Evolutionary conservation across 1,139 yeast genomes (phyloP), one percentile per base, ranked within the genome.

Genomic region (Candida glucosophila): DNA sequence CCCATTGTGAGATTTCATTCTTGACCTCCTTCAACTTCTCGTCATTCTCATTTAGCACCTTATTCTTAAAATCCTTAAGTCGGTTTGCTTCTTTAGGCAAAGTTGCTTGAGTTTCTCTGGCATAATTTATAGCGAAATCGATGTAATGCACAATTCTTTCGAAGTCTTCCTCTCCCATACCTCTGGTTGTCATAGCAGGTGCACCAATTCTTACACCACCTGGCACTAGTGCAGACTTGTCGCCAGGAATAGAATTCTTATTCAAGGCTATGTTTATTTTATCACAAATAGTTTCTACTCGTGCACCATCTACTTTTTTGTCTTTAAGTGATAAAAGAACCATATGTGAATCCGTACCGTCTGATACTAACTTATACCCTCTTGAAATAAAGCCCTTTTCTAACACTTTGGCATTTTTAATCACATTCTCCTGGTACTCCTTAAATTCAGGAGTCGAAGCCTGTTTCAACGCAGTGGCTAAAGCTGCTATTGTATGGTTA

Each of bases 121-220:
- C 90, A 47, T 77, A 75, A 45, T 73, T 66, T 36, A 88, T 90
- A 24, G 94, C 88, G 43, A 67, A 65, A 62, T 86, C 90, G 47
- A 88, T 83, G 69, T 78, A 88, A 35, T 65, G 61, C 34, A 80
- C 96, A 44, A 90, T 83, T 54, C 69, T 77, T 49, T 64, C 71
- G 62, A 88, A 90, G 52, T 90, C 97, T 38, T 68, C 79, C 52
- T 78, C 85, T 40, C 83, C 79, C 50, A 88, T 73, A 46, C 97
- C 98, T 66, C 98, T 82, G 35, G 97, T 83, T 37, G 96, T 74
- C 98, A 90, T 90, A 36, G 97, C 97, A 41, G 98, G 98, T 22
- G 98, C 86, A 53, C 98, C 98, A 39, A 90, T 79, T 66, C 98
- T 83, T 38, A 90, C 77, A 58, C 98, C 98, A 56, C 95, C 94